These are phyloP conservation scores for Acidomyces sp. DNA, from an alignment of 495 filamentous ascomycete genomes.

Conservation along the genomic window DNA sequence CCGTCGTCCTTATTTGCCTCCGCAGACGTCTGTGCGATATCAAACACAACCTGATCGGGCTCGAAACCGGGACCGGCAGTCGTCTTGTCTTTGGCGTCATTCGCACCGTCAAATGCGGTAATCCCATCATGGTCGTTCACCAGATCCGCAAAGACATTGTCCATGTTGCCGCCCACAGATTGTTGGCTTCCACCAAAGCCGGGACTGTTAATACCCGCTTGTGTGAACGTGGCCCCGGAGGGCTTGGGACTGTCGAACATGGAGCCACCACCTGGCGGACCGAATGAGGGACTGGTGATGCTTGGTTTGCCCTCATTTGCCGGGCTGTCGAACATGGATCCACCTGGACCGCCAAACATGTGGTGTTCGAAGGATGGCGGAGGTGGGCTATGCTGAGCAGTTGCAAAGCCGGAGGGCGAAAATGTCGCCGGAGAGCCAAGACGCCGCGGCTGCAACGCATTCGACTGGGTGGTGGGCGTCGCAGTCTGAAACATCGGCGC, in stretches of 20 bases:
- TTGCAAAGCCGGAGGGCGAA: neutral
- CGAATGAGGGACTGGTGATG: constrained; percentile 8
- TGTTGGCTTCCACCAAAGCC: constrained; percentile 13
- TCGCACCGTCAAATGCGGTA: constrained; percentile 9
- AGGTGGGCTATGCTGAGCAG: constrained; percentile 2
- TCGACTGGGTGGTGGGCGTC: neutral
- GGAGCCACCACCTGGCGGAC: neutral
- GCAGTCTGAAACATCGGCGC: constrained; percentile 8
- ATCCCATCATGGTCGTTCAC: constrained; percentile 16
- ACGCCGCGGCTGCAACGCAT: constrained; percentile 1
- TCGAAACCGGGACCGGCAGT: too few relatives aligned
- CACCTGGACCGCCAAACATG: constrained; percentile 11
- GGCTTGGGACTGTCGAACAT: constrained; percentile 12
- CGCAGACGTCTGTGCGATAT: neutral
- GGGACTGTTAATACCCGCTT: constrained; percentile 7
- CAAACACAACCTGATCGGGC: too few relatives aligned
- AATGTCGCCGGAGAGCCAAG: constrained; percentile 10
- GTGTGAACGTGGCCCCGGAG: neutral
- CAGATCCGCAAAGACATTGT: constrained; percentile 18
- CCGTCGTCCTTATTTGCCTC: constrained; percentile 2
- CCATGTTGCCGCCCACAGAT: constrained; percentile 11
- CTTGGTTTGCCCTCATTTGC: constrained; percentile 6
- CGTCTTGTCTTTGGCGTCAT: constrained; percentile 5
- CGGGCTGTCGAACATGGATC: constrained; percentile 17
- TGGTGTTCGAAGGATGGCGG: constrained; percentile 10